Percentiles rank a stretch among this genome's conserved stretches.
Evolutionary conservation across 495 filamentous ascomycete genomes (phyloP).

Genomic region (Platismatia glauca): DNA sequence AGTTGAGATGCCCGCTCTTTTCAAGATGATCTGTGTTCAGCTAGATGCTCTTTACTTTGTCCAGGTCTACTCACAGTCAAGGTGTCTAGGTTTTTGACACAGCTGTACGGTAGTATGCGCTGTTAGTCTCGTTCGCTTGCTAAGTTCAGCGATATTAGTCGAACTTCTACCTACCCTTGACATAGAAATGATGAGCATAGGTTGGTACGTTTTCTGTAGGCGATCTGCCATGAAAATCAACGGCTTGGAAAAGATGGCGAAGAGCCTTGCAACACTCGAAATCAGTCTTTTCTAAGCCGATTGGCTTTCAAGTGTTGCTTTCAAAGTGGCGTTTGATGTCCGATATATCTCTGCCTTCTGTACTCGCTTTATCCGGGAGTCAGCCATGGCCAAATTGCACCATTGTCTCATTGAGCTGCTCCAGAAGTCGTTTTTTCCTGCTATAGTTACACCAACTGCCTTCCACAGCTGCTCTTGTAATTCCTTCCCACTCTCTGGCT

Average conservation of each 20-base stretch:
- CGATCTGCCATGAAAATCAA: not conserved
- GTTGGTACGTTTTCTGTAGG: not conserved
- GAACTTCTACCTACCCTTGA: not conserved
- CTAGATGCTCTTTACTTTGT: not conserved
- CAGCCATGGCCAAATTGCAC: slow-evolving; percentile 5
- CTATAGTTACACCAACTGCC: slow-evolving; percentile 49
- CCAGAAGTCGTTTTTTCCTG: slow-evolving; percentile 35
- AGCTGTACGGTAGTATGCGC: slow-evolving; percentile 4
- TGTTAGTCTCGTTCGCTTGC: slow-evolving; percentile 4
- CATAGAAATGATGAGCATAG: not conserved
- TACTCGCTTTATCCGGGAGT: not conserved
- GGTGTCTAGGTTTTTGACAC: slow-evolving; percentile 4
- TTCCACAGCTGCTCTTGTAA: slow-evolving; percentile 52
- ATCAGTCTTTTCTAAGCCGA: not conserved
- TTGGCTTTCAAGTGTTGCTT: not conserved
- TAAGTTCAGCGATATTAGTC: not conserved
- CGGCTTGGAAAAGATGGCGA: not conserved
- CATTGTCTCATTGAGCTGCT: slow-evolving; percentile 29
- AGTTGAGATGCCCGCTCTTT: slow-evolving; percentile 22
- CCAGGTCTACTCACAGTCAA: slow-evolving; percentile 10
- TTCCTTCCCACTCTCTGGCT: slow-evolving; percentile 53
- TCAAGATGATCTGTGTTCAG: not conserved
- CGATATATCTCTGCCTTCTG: not conserved
- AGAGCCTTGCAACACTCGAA: not conserved
- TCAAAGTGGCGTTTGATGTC: no score